phyloP scores from a whole-genome alignment of 176 grass and related monocot genomes.

The Rhipidocladum racemiflorum region DNA sequence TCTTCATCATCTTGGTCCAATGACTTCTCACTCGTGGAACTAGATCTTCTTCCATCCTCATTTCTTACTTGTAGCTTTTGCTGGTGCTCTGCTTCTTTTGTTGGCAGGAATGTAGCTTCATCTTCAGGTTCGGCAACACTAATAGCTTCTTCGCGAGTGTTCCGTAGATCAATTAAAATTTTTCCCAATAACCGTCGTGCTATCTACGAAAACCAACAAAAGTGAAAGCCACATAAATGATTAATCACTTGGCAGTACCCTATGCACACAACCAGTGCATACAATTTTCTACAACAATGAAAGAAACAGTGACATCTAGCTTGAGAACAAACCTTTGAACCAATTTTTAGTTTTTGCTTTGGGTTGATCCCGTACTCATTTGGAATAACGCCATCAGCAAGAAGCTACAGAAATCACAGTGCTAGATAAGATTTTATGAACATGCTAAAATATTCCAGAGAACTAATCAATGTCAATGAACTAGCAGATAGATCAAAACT shows the following conservation, averaged over 20 bases:
- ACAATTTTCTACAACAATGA: neutral
- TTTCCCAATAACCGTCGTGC: conserved; percentile 93
- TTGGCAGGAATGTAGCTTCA: conserved; percentile 47
- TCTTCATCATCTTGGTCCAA: conserved; percentile 88
- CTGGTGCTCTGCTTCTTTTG: conserved; percentile 57
- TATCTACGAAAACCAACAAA: conserved; percentile 51
- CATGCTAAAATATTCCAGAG: neutral
- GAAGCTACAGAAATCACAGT: conserved; percentile 55
- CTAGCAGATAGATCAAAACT: conserved; percentile 11
- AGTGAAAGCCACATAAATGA: neutral
- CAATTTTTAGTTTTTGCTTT: conserved; percentile 93
- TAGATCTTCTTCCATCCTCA: conserved; percentile 70
- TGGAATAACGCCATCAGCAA: conserved; percentile 99
- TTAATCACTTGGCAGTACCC: neutral
- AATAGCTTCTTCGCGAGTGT: conserved; percentile 95
- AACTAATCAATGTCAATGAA: neutral
- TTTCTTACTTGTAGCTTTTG: conserved; percentile 58
- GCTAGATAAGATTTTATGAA: conserved; percentile 20
- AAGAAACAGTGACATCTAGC: conserved; percentile 1
- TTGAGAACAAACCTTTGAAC: conserved; percentile 71
- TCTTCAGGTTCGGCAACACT: conserved; percentile 68
- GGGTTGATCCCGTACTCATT: conserved; percentile 99
- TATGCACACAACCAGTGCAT: neutral
- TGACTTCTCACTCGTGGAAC: conserved; percentile 70
- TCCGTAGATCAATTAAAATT: conserved; percentile 88